Conservation (phyloP, 176 grass and related monocot species). For the Lolium rigidum region DNA sequence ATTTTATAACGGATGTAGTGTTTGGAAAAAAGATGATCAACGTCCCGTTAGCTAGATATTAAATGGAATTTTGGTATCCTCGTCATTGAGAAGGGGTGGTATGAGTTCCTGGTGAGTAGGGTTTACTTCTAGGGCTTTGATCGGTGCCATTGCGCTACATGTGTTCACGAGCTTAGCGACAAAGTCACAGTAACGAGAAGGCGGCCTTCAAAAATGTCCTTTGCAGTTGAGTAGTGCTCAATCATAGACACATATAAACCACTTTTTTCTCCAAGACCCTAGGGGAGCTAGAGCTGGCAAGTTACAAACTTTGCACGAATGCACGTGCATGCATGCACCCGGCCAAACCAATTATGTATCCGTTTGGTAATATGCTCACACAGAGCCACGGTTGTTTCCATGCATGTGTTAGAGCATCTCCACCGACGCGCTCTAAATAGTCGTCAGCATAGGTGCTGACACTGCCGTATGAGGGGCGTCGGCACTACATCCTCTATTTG, state of each 20-base stretch:
- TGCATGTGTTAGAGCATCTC: no score
- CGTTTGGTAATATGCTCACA: background rate
- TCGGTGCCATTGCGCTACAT: conserved; percentile 31
- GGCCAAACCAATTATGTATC: conserved; percentile 35
- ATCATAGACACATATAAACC: conserved; percentile 9
- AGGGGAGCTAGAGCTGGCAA: conserved; percentile 38
- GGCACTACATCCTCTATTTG: no score
- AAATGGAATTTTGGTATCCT: conserved; percentile 16
- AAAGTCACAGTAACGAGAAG: conserved; percentile 38
- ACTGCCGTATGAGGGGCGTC: no score
- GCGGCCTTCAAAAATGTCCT: conserved; percentile 32
- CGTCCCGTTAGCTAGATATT: conserved; percentile 19
- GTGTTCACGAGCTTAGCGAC: conserved; percentile 41
- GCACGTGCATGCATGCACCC: background rate
- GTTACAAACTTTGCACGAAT: conserved; percentile 26
- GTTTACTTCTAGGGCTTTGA: conserved; percentile 16
- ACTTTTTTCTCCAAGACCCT: conserved; percentile 26
- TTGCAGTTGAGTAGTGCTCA: conserved; percentile 17
- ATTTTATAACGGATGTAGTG: no score
- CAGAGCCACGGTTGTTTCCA: background rate
- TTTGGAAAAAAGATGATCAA: conserved; percentile 15
- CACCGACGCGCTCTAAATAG: no score
- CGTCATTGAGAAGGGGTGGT: background rate
- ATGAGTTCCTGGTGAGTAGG: background rate
- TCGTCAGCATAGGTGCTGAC: no score